Percentiles rank a stretch among this genome's conserved stretches.
phyloP scores from a whole-genome alignment of 805 yeast species.

The Blastobotrys attinorum region DNA sequence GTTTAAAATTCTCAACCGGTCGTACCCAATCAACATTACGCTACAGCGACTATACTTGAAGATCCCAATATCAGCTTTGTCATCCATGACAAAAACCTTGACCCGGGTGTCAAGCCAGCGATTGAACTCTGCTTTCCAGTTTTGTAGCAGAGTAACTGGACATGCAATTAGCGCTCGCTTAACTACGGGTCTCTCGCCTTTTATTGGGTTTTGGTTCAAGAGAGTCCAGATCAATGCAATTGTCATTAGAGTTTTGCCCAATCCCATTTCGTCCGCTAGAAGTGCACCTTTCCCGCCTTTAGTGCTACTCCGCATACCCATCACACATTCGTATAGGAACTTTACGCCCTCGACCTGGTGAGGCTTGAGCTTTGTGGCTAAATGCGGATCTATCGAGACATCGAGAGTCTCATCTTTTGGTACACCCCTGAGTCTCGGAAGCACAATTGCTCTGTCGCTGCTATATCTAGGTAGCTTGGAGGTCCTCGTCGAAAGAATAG shows the following conservation, averaged over 20 bases:
- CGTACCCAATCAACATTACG: constrained; percentile 82
- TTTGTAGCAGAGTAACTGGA: constrained; percentile 80
- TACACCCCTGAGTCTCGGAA: constrained; percentile 18
- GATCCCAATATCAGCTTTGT: constrained; percentile 47
- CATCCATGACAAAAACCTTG: constrained; percentile 53
- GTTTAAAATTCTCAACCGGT: constrained; percentile 54
- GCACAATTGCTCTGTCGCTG: constrained; percentile 23
- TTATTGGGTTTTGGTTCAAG: constrained; percentile 34
- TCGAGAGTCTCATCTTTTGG: constrained; percentile 19
- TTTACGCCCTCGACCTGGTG: constrained; percentile 83
- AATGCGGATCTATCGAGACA: constrained; percentile 32
- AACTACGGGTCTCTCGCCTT: constrained; percentile 32
- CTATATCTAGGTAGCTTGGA: constrained; percentile 13
- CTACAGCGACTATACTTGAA: constrained; percentile 67
- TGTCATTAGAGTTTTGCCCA: constrained; percentile 84
- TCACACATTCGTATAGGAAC: constrained; percentile 74
- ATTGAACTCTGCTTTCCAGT: constrained; percentile 82
- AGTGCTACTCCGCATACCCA: constrained; percentile 48
- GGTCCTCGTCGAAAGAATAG: not conserved
- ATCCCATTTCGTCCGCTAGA: constrained; percentile 96
- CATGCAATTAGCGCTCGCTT: constrained; percentile 72
- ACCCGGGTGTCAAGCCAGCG: constrained; percentile 74
- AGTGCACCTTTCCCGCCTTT: constrained; percentile 58
- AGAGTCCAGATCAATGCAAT: constrained; percentile 81
- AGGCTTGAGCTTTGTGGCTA: constrained; percentile 44